Percentiles rank a stretch among this genome's conserved stretches.
phyloP scores from a whole-genome alignment of 768 basidiomycete species.

The Calocybe indica region DNA sequence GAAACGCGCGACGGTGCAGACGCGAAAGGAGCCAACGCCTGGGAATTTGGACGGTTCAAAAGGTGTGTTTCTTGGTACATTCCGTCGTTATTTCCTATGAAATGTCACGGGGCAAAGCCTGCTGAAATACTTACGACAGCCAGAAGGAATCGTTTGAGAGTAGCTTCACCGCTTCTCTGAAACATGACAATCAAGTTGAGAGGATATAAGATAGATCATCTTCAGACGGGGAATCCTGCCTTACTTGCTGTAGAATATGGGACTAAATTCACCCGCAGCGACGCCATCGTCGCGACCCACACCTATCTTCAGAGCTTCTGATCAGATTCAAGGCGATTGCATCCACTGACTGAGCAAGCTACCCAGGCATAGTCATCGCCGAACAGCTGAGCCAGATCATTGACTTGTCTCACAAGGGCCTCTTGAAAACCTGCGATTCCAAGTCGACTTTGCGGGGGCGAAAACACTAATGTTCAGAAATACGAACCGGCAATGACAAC shows the following conservation, averaged over 20 bases:
- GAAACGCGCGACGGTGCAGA: conserved; percentile 43
- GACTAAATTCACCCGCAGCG: conserved; percentile 51
- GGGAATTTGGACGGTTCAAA: conserved; percentile 45
- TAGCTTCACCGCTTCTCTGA: conserved; percentile 18
- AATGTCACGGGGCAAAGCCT: neutral
- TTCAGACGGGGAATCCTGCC: neutral
- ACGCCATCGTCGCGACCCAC: conserved; percentile 59
- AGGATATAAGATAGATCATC: conserved; percentile 13
- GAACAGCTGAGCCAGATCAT: conserved; percentile 47
- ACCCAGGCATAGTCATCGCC: conserved; percentile 52
- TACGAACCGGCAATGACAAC: conserved; percentile 33
- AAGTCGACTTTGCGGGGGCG: neutral
- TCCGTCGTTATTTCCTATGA: neutral
- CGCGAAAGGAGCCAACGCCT: conserved; percentile 41
- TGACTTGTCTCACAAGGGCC: conserved; percentile 49
- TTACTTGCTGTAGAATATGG: conserved; percentile 54
- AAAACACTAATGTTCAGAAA: neutral
- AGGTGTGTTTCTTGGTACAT: conserved; percentile 31
- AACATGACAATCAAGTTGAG: neutral
- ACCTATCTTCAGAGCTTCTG: conserved; percentile 32
- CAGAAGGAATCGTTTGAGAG: conserved; percentile 45
- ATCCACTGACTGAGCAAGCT: conserved; percentile 6
- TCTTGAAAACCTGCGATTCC: conserved; percentile 41
- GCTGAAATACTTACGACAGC: conserved; percentile 37
- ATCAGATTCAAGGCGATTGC: neutral